Conservation (phyloP, 1,284 basidiomycete species). For the Meira miltonrushii region DNA sequence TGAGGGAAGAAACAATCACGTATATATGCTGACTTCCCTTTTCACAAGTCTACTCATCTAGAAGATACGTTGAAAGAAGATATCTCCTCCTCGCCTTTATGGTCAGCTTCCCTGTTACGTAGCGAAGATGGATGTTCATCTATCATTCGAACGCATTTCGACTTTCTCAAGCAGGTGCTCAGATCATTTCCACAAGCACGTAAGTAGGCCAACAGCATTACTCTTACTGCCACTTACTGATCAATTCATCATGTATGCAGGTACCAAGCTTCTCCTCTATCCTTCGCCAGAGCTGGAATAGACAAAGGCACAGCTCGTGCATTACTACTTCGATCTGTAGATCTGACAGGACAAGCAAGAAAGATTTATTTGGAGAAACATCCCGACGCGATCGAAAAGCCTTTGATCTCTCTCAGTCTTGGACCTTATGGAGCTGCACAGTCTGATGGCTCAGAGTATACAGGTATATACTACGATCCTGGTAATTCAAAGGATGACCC, state of each 20-base stretch:
- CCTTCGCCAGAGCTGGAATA: slow-evolving; percentile 28
- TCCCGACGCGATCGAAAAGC: background rate
- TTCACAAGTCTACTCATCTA: slow-evolving; percentile 36
- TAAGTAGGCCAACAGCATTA: background rate
- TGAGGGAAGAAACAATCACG: no score
- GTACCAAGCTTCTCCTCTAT: slow-evolving; percentile 37
- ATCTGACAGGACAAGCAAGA: slow-evolving; percentile 28
- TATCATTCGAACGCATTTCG: slow-evolving; percentile 32
- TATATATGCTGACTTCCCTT: background rate
- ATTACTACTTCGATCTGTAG: slow-evolving; percentile 35
- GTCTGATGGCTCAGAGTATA: slow-evolving; percentile 35
- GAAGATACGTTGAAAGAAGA: slow-evolving; percentile 37
- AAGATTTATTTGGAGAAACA: slow-evolving; percentile 11
- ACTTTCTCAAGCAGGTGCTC: slow-evolving; percentile 39
- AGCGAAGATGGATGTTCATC: slow-evolving; percentile 20
- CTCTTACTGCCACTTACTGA: background rate
- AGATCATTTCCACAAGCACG: slow-evolving; percentile 39
- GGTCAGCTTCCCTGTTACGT: slow-evolving; percentile 37
- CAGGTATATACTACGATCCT: no score
- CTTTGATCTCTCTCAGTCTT: slow-evolving; percentile 30
- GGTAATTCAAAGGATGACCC: no score
- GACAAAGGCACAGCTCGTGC: slow-evolving; percentile 17
- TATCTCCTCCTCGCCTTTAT: slow-evolving; percentile 32
- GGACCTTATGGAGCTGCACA: slow-evolving; percentile 42
- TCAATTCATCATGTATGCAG: background rate